Base-by-base conservation (phyloP, 495 filamentous ascomycete genomes). In the Hypoxylon perforatum region DNA sequence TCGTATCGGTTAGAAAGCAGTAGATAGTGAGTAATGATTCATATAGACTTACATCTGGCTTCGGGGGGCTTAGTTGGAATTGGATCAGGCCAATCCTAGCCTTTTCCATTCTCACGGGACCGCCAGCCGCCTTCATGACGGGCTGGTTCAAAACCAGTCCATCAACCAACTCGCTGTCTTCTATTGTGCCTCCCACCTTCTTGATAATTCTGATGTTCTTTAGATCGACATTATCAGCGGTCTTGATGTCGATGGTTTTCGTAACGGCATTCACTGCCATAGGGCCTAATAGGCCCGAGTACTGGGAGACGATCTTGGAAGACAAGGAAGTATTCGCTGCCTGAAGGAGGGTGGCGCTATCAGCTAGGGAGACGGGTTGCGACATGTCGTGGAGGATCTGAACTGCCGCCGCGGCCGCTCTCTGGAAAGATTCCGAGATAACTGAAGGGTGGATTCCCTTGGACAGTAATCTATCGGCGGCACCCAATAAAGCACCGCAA, bases 371-470 rank as follows among this genome's bases (percentile, higher is more conserved):
- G 72, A 99, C 93, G 56, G 95, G 95, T 61, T 93, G 91, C 67
- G 93, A 96, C 92, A 99, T 99, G 57, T 92, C 89, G 78, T 95
- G 91, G 15, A 99, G 89, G 60, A 93, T 90, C 78, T 94, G 81
- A 57, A 98, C 96, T 46, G 95, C 88, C 46, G 91, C 90, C 25
- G 84, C 89, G 36, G 95, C 93, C 38, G 95, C 95, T 77, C 95
- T 87, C 80, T 99, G 95, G 85, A 99, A 99, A 18, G 94, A 89
- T 76, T 99, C 95, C 51, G 96, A 93, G 75, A 99, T 98, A 80
- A 97, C 88, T 39, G 96, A 96, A 65, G 95, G 95, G 82, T 98
- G 96, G 76, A 99, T 92, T 73, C 92, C 94, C 84, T 98, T 98
- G 67, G 77, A 79, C 48, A 99, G 81, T 78, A 99, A 80, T 71